Percentiles rank a stretch among this genome's conserved stretches.
Conservation (phyloP, 768 basidiomycete genomes). For the Udeniomyces megalosporus region DNA sequence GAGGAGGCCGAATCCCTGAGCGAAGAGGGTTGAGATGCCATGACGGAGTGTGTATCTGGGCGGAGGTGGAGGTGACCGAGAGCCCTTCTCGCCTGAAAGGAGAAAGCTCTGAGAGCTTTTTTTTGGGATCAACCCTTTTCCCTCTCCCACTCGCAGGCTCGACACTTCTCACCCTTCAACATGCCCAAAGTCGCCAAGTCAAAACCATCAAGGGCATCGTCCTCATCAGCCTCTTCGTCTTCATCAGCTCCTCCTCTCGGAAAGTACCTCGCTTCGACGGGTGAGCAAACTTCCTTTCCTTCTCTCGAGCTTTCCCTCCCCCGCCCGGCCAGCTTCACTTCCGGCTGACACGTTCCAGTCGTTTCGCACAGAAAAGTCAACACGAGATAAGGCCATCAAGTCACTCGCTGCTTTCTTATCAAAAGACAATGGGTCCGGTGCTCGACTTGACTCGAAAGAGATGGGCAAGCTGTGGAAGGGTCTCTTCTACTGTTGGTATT, state of each 20-base stretch:
- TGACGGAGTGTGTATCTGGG: too few relatives aligned
- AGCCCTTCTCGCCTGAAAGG: too few relatives aligned
- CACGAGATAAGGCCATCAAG: constrained; percentile 77
- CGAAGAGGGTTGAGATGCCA: too few relatives aligned
- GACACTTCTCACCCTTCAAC: background rate
- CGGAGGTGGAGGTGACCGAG: background rate
- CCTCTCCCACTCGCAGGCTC: background rate
- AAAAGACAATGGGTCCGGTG: background rate
- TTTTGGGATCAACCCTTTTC: background rate
- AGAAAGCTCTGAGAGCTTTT: too few relatives aligned
- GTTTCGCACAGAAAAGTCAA: constrained; percentile 57
- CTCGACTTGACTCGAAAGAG: constrained; percentile 45
- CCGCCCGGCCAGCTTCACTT: background rate
- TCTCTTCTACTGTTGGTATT: constrained; percentile 66
- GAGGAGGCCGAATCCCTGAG: too few relatives aligned
- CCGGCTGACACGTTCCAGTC: background rate
- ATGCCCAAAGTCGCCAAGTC: background rate
- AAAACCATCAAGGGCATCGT: background rate
- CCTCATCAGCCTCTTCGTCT: background rate
- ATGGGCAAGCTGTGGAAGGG: constrained; percentile 95
- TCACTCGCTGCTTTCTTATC: constrained; percentile 55
- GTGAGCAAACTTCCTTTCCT: constrained; percentile 33
- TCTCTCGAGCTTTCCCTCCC: constrained; percentile 2
- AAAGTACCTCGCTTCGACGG: constrained; percentile 83
- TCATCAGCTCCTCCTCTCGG: constrained; percentile 48